Evolutionary conservation across 192 early-diverging fungal genomes (phyloP).

Genomic region (Coemansia sp.): DNA sequence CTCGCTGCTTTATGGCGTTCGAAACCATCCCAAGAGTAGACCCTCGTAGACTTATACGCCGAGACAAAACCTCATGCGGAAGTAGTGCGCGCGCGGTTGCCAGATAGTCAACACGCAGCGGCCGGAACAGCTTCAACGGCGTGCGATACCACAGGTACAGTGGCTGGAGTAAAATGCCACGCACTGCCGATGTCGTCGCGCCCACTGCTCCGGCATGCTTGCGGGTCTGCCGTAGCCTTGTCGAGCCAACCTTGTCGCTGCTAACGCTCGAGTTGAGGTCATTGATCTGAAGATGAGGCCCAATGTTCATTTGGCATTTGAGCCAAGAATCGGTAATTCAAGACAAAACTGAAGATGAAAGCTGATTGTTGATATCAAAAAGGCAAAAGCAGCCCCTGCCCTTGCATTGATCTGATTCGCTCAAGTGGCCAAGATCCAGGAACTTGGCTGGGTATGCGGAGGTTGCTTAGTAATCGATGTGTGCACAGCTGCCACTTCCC

Average conservation of each 20-base stretch:
- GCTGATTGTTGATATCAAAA: too few species aligned
- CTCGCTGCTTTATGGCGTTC: slow-evolving; percentile 64
- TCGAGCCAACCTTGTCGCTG: background rate
- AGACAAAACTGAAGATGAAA: background rate
- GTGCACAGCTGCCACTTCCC: too few species aligned
- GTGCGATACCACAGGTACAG: slow-evolving; percentile 56
- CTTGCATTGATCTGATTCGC: background rate
- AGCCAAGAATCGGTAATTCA: background rate
- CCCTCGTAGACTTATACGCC: slow-evolving; percentile 54
- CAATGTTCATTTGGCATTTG: slow-evolving; percentile 32
- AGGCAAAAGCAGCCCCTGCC: too few species aligned
- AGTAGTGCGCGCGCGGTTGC: slow-evolving; percentile 72
- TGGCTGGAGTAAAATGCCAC: slow-evolving; percentile 45
- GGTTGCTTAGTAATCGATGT: too few species aligned
- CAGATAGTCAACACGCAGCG: slow-evolving; percentile 73
- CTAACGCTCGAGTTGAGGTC: background rate
- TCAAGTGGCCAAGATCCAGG: background rate
- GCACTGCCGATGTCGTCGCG: slow-evolving; percentile 46
- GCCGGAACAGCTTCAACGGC: slow-evolving; percentile 66
- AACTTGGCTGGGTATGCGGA: background rate
- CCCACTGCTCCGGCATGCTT: slow-evolving; percentile 53
- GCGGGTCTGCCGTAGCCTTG: slow-evolving; percentile 22
- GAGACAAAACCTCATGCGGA: slow-evolving; percentile 51
- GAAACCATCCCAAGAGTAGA: slow-evolving; percentile 72
- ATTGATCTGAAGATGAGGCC: slow-evolving; percentile 18